phyloP scores from a whole-genome alignment of 2,329 filamentous ascomycete genomes.

The Talaromyces sp. region DNA sequence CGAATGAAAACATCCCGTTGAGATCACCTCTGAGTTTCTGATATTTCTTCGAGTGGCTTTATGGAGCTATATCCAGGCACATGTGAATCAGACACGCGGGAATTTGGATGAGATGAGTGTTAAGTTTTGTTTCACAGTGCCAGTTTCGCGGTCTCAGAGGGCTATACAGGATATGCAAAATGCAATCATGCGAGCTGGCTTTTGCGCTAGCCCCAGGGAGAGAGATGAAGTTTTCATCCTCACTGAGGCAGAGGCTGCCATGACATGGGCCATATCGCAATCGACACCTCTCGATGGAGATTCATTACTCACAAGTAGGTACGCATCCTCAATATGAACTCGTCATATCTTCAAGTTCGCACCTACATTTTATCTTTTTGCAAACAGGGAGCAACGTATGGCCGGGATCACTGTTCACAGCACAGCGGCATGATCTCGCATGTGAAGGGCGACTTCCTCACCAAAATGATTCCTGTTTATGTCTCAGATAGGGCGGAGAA shows the following conservation, averaged over 20 bases:
- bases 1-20: not conserved
- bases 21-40: not conserved
- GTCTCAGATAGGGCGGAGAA: too few relatives aligned
- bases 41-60: not conserved
- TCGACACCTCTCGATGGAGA: too few relatives aligned
- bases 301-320: too few relatives aligned
- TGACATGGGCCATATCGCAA: too few relatives aligned
- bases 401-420: too few relatives aligned
- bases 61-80: not conserved
- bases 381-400: too few relatives aligned
- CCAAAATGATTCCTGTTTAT: too few relatives aligned
- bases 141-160: not conserved
- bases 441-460: too few relatives aligned
- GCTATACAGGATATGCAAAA: not conserved
- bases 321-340: too few relatives aligned
- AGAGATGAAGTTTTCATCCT: not conserved
- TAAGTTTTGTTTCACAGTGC: not conserved
- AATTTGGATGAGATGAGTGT: not conserved
- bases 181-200: not conserved
- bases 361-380: too few relatives aligned
- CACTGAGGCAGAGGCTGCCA: not conserved
- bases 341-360: too few relatives aligned
- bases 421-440: too few relatives aligned
- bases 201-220: not conserved
- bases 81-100: not conserved